Base-by-base conservation (phyloP, 129 eudicot genomes). In the Mikania micrantha region DNA sequence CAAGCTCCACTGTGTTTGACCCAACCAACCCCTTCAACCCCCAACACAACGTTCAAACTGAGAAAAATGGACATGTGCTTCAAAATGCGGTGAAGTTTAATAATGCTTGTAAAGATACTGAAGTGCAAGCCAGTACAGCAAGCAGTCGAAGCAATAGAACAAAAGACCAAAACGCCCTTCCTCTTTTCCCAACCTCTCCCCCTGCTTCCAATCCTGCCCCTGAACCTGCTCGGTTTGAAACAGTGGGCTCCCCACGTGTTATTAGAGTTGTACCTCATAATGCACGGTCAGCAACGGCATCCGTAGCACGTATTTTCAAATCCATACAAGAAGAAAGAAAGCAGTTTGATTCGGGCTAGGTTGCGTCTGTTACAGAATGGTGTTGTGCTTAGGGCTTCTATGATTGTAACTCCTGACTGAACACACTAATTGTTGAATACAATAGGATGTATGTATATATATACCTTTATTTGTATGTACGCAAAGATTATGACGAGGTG, bases 321-420 rank as follows among this genome's bases (percentile, higher is more conserved):
- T 88, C 96, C 9, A 92, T 92, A 66, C 96, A 92, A 64, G 91
- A 88, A 74, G 96, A 86, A 69, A 88, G 98, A 67, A 82, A 76
- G 70, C 95, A 80, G 69, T 49, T 69, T 54, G 95, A 92, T 35
- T 80, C 86, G 2, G 81, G 64, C 2, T 81, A 77, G 72, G 9
- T 60, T 20, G 10, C 15, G 60, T 40, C 9, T n/a, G n/a, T n/a
- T n/a, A n/a, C n/a, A n/a, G 10, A 40, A 38, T 59, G 45, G 69
- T 58, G 74, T 66, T 67, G 80, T 68, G 59, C 56, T 59, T 34
- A 67, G 74, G 48, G 63, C 64, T 59, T 59, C 13, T 67, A 35
- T 75, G 68, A 39, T 75, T 60, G 70, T 75, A 75, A 59, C 42
- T 67, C 45, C 45, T 36, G 70, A 25, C 61, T 73, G 31, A 10